Conservation (phyloP, 176 grass and related monocot genomes). For the Carex cristatella region DNA sequence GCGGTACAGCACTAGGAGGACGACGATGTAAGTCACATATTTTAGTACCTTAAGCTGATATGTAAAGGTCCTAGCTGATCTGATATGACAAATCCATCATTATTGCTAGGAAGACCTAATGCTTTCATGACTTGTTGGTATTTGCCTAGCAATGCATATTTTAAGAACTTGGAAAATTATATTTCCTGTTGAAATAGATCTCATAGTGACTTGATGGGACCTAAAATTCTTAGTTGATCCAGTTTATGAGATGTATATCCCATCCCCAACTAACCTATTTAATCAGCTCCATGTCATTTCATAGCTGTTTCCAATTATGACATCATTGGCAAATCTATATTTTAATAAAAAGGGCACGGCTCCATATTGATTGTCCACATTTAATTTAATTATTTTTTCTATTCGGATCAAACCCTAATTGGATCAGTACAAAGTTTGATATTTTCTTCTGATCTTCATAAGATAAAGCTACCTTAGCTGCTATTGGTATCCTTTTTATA, state of each 20-base stretch:
- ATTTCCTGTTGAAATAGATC: background rate
- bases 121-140: background rate
- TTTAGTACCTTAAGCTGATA: background rate
- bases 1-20: slow-evolving; percentile 52
- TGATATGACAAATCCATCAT: background rate
- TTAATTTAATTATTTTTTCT: background rate
- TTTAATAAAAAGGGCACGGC: background rate
- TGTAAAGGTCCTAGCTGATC: background rate
- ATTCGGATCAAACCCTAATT: background rate
- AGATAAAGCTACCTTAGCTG: background rate
- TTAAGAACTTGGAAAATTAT: background rate
- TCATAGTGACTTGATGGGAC: background rate
- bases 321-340: background rate
- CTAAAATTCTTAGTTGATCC: background rate
- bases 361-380: background rate
- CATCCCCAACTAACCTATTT: background rate
- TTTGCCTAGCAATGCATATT: background rate
- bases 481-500: background rate
- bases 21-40: slow-evolving; percentile 68
- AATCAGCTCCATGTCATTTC: slow-evolving; percentile 1
- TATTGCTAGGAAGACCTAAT: background rate
- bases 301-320: background rate
- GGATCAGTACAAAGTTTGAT: background rate
- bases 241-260: background rate
- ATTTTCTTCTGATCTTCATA: background rate